Evolutionary conservation across 2,329 filamentous ascomycete species (phyloP), one percentile per base, ranked within the genome.

Genomic region (Cercospora zeina): DNA sequence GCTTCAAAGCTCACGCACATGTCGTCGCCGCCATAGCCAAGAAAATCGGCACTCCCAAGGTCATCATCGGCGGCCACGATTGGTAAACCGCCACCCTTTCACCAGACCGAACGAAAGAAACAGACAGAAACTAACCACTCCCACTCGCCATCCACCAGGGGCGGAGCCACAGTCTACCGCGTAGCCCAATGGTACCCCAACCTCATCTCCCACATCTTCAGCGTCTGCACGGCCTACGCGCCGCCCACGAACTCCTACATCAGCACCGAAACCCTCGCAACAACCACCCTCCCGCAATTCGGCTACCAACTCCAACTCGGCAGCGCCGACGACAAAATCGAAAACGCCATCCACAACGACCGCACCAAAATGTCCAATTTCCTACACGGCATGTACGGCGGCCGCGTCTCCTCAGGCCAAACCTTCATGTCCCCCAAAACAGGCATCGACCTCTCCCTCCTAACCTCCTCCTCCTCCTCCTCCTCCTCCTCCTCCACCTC

Each of bases 1-100:
- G 85, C 24, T 80, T 86, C 73, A 95, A 91, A 79, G 85, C 82
- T 66, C 85, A 89, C 63, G 83, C 89, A 16, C 85, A 87, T 59
- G 91, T 96, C 72, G 83, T 97, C 67, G 87, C 86, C 21, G 87
- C 86, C 64, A 82, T 97, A 24, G 86, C 89, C 6, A 79, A 78
- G 62, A 82, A 87, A 37, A 75, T 87, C 4, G 78, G 79, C 3
- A 78, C 80, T 58, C 79, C 73, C 47, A 79, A 75, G 53, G 88
- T 96, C 71, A 87, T 97, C 61, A 83, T 97, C 13, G 91, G 92
- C 54, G 93, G 92, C 7, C 93, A 97, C 78, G 93, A 97, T 77
- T 97, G 93, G 85, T 58, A 37, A 50, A 42, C 54, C 24, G 13
- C 24, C 1, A 3, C 16, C 21, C 27, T 9, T 6, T 47, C 7